phyloP scores from a whole-genome alignment of 768 basidiomycete genomes.

The Tulasnella sp. region DNA sequence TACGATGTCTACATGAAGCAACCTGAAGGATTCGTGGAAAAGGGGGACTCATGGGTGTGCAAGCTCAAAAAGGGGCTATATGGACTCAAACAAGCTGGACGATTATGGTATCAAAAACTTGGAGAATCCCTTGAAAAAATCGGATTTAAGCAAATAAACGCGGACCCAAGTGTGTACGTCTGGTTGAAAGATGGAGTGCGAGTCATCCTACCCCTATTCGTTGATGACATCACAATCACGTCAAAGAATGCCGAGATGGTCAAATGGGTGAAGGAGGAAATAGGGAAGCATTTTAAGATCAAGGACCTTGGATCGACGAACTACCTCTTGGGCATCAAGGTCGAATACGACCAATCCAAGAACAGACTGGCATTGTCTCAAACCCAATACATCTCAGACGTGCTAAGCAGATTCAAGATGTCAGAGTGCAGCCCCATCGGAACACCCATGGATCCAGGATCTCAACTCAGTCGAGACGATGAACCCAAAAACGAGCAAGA shows the following conservation, averaged over 20 bases:
- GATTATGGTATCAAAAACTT: conserved; percentile 37
- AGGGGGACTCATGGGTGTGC: conserved; percentile 8
- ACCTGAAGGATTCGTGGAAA: conserved; percentile 22
- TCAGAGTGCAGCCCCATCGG: neutral
- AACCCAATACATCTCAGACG: conserved; percentile 17
- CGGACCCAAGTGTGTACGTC: conserved; percentile 39
- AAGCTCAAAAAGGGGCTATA: conserved; percentile 38
- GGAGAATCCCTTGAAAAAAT: conserved; percentile 5
- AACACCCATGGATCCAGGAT: conserved; percentile 12
- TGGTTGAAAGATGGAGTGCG: conserved; percentile 40
- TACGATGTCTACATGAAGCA: conserved; percentile 28
- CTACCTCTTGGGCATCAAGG: conserved; percentile 13
- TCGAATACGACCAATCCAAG: conserved; percentile 1
- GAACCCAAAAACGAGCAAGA: conserved; percentile 40
- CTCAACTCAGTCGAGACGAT: conserved; percentile 41
- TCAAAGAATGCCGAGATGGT: neutral
- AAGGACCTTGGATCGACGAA: conserved; percentile 16
- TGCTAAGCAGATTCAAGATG: neutral
- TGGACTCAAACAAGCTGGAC: conserved; percentile 41
- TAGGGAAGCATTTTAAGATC: conserved; percentile 2
- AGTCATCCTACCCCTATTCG: conserved; percentile 44
- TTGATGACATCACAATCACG: conserved; percentile 23
- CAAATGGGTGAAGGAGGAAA: neutral
- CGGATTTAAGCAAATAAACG: conserved; percentile 29
- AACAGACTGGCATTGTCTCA: neutral